These are phyloP conservation scores for Oryza meyeriana DNA, from an alignment of 176 grass and related monocot species.

Conservation along the genomic window DNA sequence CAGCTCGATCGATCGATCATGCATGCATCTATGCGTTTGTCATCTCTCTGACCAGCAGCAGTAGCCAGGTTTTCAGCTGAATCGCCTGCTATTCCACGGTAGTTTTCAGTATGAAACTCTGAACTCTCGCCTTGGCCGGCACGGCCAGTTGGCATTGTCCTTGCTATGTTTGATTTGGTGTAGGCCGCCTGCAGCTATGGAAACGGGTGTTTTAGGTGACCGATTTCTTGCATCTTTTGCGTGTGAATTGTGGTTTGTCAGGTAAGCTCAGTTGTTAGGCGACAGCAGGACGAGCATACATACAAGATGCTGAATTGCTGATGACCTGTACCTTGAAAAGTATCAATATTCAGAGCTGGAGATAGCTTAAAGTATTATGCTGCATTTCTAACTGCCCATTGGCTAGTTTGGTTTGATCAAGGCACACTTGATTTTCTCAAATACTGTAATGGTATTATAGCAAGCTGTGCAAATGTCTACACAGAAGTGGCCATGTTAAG, in stretches of 20 bases:
- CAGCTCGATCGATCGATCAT: not conserved
- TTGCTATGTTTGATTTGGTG: not conserved
- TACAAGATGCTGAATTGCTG: slow-evolving; percentile 15
- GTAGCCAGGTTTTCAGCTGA: not conserved
- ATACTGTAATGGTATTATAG: not conserved
- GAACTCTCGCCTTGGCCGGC: not conserved
- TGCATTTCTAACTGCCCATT: slow-evolving; percentile 14
- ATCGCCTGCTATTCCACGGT: not conserved
- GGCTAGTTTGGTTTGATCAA: slow-evolving; percentile 2
- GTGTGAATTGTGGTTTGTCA: slow-evolving; percentile 21
- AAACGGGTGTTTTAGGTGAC: not conserved
- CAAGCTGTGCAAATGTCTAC: not conserved
- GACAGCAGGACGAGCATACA: not conserved
- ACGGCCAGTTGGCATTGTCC: not conserved
- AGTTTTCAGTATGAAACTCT: slow-evolving; percentile 2
- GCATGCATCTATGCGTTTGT: not conserved
- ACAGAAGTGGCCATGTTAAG: not conserved
- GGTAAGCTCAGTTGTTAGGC: slow-evolving; percentile 25
- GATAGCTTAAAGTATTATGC: slow-evolving; percentile 51
- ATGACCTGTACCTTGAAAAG: slow-evolving; percentile 43
- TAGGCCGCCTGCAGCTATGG: not conserved
- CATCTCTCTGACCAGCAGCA: slow-evolving; percentile 8
- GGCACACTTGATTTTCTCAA: not conserved
- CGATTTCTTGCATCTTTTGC: not conserved
- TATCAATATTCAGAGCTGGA: slow-evolving; percentile 19